Evolutionary conservation across 2,329 filamentous ascomycete species (phyloP).

Genomic region (Leptodontidium sp.): DNA sequence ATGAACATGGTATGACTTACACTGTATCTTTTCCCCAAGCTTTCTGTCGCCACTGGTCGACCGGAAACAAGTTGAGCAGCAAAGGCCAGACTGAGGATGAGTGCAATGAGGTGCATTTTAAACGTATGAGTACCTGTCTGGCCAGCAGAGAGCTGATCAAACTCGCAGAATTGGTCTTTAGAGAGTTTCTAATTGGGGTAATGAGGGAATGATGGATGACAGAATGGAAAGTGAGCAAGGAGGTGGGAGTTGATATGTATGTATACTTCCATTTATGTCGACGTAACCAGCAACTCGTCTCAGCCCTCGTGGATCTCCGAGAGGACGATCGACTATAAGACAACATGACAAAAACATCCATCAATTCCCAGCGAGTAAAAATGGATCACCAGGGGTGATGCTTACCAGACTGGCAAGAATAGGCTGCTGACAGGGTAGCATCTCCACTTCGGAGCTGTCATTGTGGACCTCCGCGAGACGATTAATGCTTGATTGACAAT

Average conservation of each 20-base stretch:
- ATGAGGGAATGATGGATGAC: neutral
- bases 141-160: neutral
- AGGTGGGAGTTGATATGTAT: too few relatives aligned
- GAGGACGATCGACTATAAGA: neutral
- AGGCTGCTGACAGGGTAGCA: neutral
- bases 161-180: neutral
- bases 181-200: neutral
- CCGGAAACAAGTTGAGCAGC: neutral
- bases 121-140: neutral
- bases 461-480: neutral
- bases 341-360: neutral
- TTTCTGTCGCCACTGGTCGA: neutral
- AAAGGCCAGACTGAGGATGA: neutral
- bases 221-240: neutral
- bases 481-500: constrained; percentile 8
- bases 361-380: neutral
- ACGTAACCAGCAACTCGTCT: neutral
- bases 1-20: neutral
- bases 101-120: neutral
- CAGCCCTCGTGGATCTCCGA: neutral
- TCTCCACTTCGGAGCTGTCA: neutral
- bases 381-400: neutral
- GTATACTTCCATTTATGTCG: neutral
- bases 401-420: neutral
- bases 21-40: neutral